Evolutionary conservation across 306 rosid species (phyloP), one percentile per base, ranked within the genome.

Genomic region (Ziziphus jujuba): DNA sequence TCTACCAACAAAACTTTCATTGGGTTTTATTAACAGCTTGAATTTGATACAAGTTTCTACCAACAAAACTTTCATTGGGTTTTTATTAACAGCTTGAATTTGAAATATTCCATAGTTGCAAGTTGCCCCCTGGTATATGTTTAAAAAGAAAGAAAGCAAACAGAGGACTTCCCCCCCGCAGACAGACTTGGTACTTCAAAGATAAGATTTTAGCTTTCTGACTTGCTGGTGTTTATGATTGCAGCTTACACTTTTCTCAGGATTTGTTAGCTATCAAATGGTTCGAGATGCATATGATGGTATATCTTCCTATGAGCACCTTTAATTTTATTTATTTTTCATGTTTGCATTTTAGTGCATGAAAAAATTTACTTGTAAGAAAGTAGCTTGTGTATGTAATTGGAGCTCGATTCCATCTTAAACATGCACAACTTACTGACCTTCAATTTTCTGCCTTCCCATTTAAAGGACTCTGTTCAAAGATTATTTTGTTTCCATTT

Each of bases 251-350:
- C 96, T 90, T 69, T 95, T 90, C 86, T 95, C 99, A 15, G 99
- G 99, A 72, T 95, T 95, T 85, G 96, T 95, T 77, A 90, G 97
- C 88, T 95, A 95, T 81, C 96, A 91, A 70, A 95, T 95, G 99
- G 99, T 95, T 72, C 91, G 97, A 79, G 99, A 95, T 72, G 95
- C 99, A 66, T 90, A 90, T 75, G 96, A 95, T 60, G 97, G 97
- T 95, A 85, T 45, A 28, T 73, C 77, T 78, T 70, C 56, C 56
- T 28, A 9, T 6, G 20, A 19, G 45, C 45, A 40, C 12, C 45
- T 40, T 40, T 40, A 40, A 8, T 40, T 12, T 40, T 10, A 40
- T 40, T 40, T 4, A 40, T 10, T 40, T 8, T 7, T 40, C 45
- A 40, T n/a, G 15, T 56, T 67, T 57, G 24, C 65, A 44, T 31